Evolutionary conservation across 805 yeast genomes (phyloP), one percentile per base, ranked within the genome.

Genomic region (Ogataea zsoltii): DNA sequence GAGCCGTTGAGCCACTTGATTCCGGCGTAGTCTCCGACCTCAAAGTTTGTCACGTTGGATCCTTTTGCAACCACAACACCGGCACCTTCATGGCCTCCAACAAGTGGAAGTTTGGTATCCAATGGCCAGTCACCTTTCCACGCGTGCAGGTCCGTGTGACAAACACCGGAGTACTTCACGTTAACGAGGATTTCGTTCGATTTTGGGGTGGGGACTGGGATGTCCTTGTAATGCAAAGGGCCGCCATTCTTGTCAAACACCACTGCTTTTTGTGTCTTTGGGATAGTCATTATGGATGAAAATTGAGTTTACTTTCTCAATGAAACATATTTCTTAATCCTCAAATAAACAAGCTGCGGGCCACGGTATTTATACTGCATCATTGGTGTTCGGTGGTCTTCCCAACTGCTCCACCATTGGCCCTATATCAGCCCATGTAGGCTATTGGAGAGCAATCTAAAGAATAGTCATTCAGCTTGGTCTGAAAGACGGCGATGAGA

Each of bases 81-180:
- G 23, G 92, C 91, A 71, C 94, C 95, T 70, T 87, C 95, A 70
- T 87, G 95, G 58, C 95, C 95, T 53, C 94, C 94, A 40, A 86
- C 90, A 56, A 85, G 71, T 18, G 94, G 92, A 49, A 83, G 73
- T 64, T 83, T 83, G 54, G 84, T 79, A 53, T 71, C 79, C 66
- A 85, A 73, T 41, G 95, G 94, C 95, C 96, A 88, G 72, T 89
- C 96, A 62, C 96, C 96, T 66, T 85, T 80, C 91, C 94, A 87
- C 45, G 95, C 96, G 74, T 89, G 96, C 66, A 89, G 78, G 65
- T 88, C 96, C 30, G 96, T 88, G 76, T 90, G 96, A 71, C 96
- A 88, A 46, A 88, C 96, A 70, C 96, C 96, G 21, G 96, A 81
- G 76, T 83, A 88, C 71, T 81, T 82, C 68, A 89, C 82, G 67